These are phyloP conservation scores for Auricularia sp. DNA, from an alignment of 768 basidiomycete genomes.

Conservation along the genomic window DNA sequence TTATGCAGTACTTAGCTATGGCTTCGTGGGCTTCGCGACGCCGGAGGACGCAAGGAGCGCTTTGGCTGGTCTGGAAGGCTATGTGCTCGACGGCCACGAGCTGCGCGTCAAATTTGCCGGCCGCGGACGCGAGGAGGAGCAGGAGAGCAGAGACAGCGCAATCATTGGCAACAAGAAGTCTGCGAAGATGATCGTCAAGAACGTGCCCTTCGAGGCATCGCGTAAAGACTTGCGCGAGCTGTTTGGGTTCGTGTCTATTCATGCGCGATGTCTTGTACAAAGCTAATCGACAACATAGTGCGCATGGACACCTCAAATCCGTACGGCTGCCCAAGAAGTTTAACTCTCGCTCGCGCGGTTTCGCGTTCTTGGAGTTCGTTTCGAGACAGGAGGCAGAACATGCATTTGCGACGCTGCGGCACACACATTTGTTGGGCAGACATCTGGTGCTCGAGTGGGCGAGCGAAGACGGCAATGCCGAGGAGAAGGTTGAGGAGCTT, in stretches of 20 bases:
- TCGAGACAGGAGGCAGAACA: conserved; percentile 84
- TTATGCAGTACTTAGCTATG: conserved; percentile 36
- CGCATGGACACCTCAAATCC: conserved; percentile 89
- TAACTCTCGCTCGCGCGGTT: conserved; percentile 80
- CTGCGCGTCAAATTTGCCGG: conserved; percentile 81
- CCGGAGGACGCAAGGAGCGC: conserved; percentile 64
- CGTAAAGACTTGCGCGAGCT: conserved; percentile 86
- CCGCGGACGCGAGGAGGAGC: conserved; percentile 53
- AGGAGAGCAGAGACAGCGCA: conserved; percentile 29
- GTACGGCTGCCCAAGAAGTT: conserved; percentile 89
- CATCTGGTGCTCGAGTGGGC: conserved; percentile 97
- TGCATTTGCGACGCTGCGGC: conserved; percentile 75
- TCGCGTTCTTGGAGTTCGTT: conserved; percentile 93
- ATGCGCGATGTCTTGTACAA: conserved; percentile 5
- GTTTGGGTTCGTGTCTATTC: conserved; percentile 63
- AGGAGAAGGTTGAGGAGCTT: conserved; percentile 65
- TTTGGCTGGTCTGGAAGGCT: conserved; percentile 66
- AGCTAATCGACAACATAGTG: conserved; percentile 32
- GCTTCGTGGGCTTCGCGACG: conserved; percentile 86
- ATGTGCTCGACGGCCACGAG: conserved; percentile 78
- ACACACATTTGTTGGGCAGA: conserved; percentile 91
- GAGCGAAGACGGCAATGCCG: conserved; percentile 45
- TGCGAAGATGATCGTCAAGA: conserved; percentile 97
- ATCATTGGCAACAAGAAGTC: conserved; percentile 46
- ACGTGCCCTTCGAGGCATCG: conserved; percentile 92